A percentile compares a stretch with the other conserved stretches of the same genome.
Evolutionary conservation across 768 basidiomycete species (phyloP).

Genomic region (Leccinum olivaceopallidum): DNA sequence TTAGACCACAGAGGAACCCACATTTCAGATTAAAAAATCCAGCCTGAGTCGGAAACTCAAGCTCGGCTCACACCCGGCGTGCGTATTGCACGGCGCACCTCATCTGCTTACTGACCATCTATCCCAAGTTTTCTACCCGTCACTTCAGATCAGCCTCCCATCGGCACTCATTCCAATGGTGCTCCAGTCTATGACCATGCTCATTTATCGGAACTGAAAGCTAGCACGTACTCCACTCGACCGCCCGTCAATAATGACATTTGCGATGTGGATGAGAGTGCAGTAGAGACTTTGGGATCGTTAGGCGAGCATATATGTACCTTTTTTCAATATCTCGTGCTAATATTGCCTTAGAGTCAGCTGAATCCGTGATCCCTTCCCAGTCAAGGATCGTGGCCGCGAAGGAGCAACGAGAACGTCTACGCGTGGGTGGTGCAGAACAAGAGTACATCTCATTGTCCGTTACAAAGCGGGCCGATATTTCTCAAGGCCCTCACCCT

Average conservation of each 20-base stretch:
- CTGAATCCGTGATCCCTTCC: constrained; percentile 58
- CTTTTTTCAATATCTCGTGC: not conserved
- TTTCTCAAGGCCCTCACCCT: constrained; percentile 74
- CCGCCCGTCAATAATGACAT: constrained; percentile 39
- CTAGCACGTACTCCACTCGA: constrained; percentile 64
- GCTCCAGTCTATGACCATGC: constrained; percentile 71
- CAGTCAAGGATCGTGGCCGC: constrained; percentile 71
- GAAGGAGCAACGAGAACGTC: constrained; percentile 72
- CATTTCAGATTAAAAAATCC: constrained; percentile 82
- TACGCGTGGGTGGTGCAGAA: constrained; percentile 50
- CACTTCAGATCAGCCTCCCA: constrained; percentile 55
- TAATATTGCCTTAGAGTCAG: constrained; percentile 32
- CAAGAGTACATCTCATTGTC: constrained; percentile 83
- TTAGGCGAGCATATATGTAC: constrained; percentile 30
- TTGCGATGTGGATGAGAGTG: constrained; percentile 47
- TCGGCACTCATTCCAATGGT: constrained; percentile 43
- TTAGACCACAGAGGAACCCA: constrained; percentile 60
- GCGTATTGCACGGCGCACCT: constrained; percentile 10
- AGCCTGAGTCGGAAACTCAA: constrained; percentile 67
- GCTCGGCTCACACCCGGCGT: constrained; percentile 58
- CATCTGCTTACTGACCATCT: constrained; percentile 11
- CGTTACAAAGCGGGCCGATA: constrained; percentile 55
- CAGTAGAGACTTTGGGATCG: constrained; percentile 32
- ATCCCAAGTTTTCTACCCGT: constrained; percentile 40
- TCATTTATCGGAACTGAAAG: constrained; percentile 77